Percentiles rank a stretch among this genome's conserved stretches.
These are phyloP conservation scores for Penicillium arizonense DNA, from an alignment of 495 filamentous ascomycete genomes.

Conservation along the genomic window DNA sequence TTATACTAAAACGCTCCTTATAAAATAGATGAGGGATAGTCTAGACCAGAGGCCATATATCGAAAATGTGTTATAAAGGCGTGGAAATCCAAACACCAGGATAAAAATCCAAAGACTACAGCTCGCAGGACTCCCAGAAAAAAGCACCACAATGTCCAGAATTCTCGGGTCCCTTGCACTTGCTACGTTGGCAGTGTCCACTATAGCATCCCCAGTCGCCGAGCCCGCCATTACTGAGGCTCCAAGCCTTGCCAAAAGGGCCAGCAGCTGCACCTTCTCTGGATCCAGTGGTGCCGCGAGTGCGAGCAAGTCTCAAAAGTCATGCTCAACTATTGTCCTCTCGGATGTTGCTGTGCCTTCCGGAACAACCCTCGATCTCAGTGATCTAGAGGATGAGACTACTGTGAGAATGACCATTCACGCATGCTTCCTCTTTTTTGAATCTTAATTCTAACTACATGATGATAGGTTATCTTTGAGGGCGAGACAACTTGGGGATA, in stretches of 20 bases:
- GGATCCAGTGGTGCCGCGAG: conserved; percentile 24
- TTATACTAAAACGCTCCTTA: no score
- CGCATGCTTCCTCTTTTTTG: background rate
- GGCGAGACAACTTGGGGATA: conserved; percentile 54
- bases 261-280: conserved; percentile 20
- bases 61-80: no score
- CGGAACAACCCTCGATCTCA: conserved; percentile 51
- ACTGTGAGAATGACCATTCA: conserved; percentile 20
- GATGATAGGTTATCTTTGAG: conserved; percentile 46
- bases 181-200: conserved; percentile 10
- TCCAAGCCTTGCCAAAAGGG: conserved; percentile 20
- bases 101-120: no score
- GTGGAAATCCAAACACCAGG: no score
- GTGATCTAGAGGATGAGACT: conserved; percentile 43
- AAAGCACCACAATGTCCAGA: conserved; percentile 1
- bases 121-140: no score
- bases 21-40: no score
- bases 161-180: conserved; percentile 5
- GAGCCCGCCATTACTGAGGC: conserved; percentile 23
- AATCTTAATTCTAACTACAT: background rate
- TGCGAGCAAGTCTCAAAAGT: conserved; percentile 42
- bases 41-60: no score
- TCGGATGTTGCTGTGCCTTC: conserved; percentile 50
- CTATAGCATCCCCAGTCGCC: conserved; percentile 18
- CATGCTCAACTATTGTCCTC: conserved; percentile 51